These are phyloP conservation scores for Rhizopus microsporus DNA, from an alignment of 371 early-diverging fungal species.

Conservation along the genomic window DNA sequence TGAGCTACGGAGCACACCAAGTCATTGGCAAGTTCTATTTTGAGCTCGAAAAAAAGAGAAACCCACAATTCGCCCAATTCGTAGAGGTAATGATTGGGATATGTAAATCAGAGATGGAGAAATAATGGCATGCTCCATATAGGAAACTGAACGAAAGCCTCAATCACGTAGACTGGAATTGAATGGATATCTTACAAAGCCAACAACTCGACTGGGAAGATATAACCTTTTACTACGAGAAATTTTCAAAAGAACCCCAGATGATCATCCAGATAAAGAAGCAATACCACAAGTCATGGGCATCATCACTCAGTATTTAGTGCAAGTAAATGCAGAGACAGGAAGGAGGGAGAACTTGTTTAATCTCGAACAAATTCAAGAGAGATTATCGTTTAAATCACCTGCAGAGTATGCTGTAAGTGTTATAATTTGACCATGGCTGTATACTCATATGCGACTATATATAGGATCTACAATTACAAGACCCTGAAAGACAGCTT, in stretches of 20 bases:
- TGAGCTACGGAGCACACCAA: slow-evolving; percentile 87
- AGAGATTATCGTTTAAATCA: slow-evolving; percentile 34
- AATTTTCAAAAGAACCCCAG: slow-evolving; percentile 77
- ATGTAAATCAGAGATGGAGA: not conserved
- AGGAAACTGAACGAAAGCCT: slow-evolving; percentile 75
- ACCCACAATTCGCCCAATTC: slow-evolving; percentile 71
- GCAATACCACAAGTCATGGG: slow-evolving; percentile 60
- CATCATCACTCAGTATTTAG: slow-evolving; percentile 50
- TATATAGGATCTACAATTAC: slow-evolving; percentile 68
- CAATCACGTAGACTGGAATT: slow-evolving; percentile 77
- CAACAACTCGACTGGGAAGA: slow-evolving; percentile 84
- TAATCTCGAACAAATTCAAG: slow-evolving; percentile 52
- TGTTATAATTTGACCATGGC: not conserved
- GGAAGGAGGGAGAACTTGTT: slow-evolving; percentile 82
- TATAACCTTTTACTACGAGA: slow-evolving; percentile 84
- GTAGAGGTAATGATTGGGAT: slow-evolving; percentile 53
- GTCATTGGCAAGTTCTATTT: slow-evolving; percentile 77
- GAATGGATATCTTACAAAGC: slow-evolving; percentile 77
- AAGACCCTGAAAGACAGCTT: slow-evolving; percentile 69
- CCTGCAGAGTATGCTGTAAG: slow-evolving; percentile 38
- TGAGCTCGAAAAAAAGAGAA: slow-evolving; percentile 73
- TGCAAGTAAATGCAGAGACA: slow-evolving; percentile 78
- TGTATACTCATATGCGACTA: not conserved
- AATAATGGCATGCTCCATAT: not conserved
- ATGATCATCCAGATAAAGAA: slow-evolving; percentile 74